Conservation (phyloP, 805 yeast species). For the Wickerhamiella dianesei region DNA sequence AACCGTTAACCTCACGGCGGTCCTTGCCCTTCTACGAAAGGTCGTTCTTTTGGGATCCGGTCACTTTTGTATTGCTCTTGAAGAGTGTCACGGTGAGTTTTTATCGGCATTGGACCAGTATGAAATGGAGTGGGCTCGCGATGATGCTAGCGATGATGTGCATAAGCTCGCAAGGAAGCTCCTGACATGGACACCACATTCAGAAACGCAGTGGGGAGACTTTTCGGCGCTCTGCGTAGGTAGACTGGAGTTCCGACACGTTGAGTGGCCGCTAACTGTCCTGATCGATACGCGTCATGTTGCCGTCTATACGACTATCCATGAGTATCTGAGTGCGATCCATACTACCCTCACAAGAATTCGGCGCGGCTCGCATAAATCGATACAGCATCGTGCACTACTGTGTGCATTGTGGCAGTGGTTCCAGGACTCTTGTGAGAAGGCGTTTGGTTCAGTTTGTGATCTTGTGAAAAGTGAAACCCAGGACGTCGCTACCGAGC, state of each 20-base stretch:
- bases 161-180: not conserved
- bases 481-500: not conserved
- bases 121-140: not conserved
- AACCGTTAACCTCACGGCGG: not conserved
- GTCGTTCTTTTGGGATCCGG: not conserved
- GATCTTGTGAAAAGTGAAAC: not conserved
- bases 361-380: not conserved
- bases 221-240: not conserved
- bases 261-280: not conserved
- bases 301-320: not conserved
- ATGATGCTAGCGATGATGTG: not conserved
- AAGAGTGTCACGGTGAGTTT: not conserved
- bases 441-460: not conserved
- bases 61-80: not conserved
- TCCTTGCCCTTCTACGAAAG: not conserved
- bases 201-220: not conserved
- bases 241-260: not conserved
- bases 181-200: not conserved
- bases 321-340: not conserved
- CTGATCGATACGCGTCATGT: not conserved
- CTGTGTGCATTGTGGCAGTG: not conserved
- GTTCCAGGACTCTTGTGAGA: not conserved
- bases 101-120: not conserved
- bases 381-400: not conserved
- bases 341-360: not conserved